Evolutionary conservation across 1,284 basidiomycete species (phyloP).

Genomic region (Boletus mariae): DNA sequence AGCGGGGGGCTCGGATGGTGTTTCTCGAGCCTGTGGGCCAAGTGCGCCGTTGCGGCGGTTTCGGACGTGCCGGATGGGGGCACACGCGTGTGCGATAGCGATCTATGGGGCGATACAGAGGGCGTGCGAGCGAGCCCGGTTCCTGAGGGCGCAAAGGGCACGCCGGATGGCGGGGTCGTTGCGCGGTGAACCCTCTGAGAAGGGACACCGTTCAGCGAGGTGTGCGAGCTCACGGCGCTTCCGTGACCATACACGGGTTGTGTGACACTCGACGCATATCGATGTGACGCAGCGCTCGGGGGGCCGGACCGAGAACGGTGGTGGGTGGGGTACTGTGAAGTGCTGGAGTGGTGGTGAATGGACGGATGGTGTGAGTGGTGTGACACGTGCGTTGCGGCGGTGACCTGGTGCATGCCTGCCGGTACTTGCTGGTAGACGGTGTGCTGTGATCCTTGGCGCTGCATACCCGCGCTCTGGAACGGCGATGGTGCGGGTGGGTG

Average conservation of each 20-base stretch:
- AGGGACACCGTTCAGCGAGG: conserved; percentile 21
- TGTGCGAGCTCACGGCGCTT: conserved; percentile 23
- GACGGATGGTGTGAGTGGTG: conserved; percentile 11
- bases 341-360: conserved; percentile 6
- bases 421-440: conserved; percentile 7
- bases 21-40: conserved; percentile 4
- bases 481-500: neutral
- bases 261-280: conserved; percentile 28
- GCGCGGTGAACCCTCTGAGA: conserved; percentile 15
- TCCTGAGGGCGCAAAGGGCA: conserved; percentile 4
- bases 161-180: conserved; percentile 8
- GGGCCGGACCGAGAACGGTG: conserved; percentile 29
- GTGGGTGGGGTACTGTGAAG: conserved; percentile 18
- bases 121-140: conserved; percentile 2
- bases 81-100: conserved; percentile 15
- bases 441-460: conserved; percentile 20
- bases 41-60: neutral
- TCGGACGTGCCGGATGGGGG: conserved; percentile 2
- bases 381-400: conserved; percentile 11
- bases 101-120: conserved; percentile 16
- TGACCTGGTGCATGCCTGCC: conserved; percentile 11
- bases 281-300: conserved; percentile 31
- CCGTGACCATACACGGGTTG: conserved; percentile 27
- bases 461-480: conserved; percentile 12
- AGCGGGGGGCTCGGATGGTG: conserved; percentile 1